A percentile compares a stretch with the other conserved stretches of the same genome.
These are phyloP conservation scores for Triticum monococcum DNA, from an alignment of 176 grass and related monocot species.

Conservation along the genomic window DNA sequence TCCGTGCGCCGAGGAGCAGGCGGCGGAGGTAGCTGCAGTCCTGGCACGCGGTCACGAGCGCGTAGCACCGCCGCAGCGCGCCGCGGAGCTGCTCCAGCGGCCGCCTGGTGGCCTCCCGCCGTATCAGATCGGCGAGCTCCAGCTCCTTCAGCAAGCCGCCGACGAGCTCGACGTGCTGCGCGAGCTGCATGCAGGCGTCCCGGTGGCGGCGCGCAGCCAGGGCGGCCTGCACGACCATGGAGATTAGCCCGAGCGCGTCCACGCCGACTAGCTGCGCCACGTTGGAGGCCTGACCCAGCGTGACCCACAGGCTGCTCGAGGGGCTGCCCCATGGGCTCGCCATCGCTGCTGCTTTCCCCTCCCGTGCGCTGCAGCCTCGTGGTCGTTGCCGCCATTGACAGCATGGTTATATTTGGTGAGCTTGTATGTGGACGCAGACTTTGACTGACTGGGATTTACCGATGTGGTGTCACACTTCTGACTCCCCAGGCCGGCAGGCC, in stretches of 20 bases:
- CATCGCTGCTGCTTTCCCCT: not conserved
- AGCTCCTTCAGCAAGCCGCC: too few species aligned
- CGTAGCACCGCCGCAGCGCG: too few species aligned
- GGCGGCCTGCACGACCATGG: slow-evolving; percentile 59
- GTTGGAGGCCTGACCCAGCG: slow-evolving; percentile 28
- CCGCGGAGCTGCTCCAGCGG: too few species aligned
- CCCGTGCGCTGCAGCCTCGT: not conserved
- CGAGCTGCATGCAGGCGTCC: slow-evolving; percentile 46
- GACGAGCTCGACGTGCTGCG: slow-evolving; percentile 52
- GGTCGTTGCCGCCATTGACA: not conserved
- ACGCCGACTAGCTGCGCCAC: slow-evolving; percentile 48
- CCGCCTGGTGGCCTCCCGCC: too few species aligned
- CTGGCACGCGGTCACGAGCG: slow-evolving; percentile 29
- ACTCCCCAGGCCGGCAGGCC: too few species aligned
- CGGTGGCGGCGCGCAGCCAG: slow-evolving; percentile 52
- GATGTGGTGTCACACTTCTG: too few species aligned
- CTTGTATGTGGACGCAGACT: too few species aligned
- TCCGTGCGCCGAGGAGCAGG: slow-evolving; percentile 34
- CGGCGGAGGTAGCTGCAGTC: slow-evolving; percentile 42
- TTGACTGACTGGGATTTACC: too few species aligned
- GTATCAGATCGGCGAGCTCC: too few species aligned
- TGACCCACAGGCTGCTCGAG: not conserved
- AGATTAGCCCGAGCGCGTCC: slow-evolving; percentile 56
- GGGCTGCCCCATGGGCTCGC: too few species aligned
- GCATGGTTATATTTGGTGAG: too few species aligned